Percentiles rank a stretch among this genome's conserved stretches.
Conservation (phyloP, 176 grass and related monocot genomes). For the Ananas comosus region DNA sequence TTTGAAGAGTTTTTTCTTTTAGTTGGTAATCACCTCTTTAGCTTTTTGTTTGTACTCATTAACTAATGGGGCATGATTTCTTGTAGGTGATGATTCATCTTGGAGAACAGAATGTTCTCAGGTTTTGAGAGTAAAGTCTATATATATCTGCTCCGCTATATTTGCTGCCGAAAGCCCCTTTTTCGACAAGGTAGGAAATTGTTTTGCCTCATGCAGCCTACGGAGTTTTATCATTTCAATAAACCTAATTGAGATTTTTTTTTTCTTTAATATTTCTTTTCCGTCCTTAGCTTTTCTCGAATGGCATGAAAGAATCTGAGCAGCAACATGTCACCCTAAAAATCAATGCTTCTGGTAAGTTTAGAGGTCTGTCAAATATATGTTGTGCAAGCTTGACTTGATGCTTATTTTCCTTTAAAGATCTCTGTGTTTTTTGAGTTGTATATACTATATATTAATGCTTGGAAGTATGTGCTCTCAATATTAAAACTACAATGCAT, state of each 20-base stretch:
- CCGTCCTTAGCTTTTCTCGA: conserved; percentile 68
- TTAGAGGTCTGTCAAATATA: not conserved
- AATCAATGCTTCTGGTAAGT: conserved; percentile 85
- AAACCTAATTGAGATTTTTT: conserved; percentile 23
- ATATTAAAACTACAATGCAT: too few relatives aligned
- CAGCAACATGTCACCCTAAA: conserved; percentile 67
- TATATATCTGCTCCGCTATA: conserved; percentile 87
- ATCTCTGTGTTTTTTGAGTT: too few relatives aligned
- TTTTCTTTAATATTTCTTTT: conserved; percentile 3
- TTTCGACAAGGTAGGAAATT: conserved; percentile 70
- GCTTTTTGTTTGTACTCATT: too few relatives aligned
- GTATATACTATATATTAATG: too few relatives aligned
- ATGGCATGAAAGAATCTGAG: conserved; percentile 98
- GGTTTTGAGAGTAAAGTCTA: conserved; percentile 51
- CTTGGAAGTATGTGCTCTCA: too few relatives aligned
- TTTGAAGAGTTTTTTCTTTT: too few relatives aligned
- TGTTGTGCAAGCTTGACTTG: not conserved
- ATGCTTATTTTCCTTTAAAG: not conserved
- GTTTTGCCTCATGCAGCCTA: too few relatives aligned
- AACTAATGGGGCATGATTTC: too few relatives aligned
- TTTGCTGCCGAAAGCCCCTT: conserved; percentile 93
- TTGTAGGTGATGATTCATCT: conserved; percentile 49
- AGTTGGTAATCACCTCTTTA: too few relatives aligned
- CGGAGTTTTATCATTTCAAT: not conserved
- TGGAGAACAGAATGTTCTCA: conserved; percentile 35